phyloP scores from a whole-genome alignment of 2,329 filamentous ascomycete species.

The Monilinia fructigena region DNA sequence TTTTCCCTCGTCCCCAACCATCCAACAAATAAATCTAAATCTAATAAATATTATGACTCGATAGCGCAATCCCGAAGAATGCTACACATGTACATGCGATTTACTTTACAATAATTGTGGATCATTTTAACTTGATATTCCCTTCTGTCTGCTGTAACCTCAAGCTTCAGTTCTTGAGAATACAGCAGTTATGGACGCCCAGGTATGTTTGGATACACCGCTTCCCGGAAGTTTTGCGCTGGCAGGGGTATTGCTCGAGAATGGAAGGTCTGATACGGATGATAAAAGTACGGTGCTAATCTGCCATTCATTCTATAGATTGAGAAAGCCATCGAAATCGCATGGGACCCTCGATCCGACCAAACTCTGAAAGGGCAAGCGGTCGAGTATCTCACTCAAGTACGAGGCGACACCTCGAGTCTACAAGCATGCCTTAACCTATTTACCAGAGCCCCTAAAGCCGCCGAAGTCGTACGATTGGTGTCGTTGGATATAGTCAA shows the following conservation, averaged over 20 bases:
- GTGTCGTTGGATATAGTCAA: conserved; percentile 92
- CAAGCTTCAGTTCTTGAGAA: conserved; percentile 21
- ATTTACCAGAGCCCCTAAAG: conserved; percentile 74
- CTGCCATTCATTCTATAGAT: conserved; percentile 56
- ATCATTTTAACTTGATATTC: conserved; percentile 17
- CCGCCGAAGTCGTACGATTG: conserved; percentile 81
- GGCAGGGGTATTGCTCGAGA: not conserved
- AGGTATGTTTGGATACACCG: conserved; percentile 35
- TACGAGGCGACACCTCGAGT: conserved; percentile 77
- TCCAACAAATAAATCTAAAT: conserved; percentile 23
- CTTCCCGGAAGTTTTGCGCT: not conserved
- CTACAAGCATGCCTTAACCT: conserved; percentile 88
- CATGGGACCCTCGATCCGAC: conserved; percentile 78
- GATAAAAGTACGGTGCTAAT: conserved; percentile 10
- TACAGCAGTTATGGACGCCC: conserved; percentile 37
- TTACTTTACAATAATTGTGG: conserved; percentile 31
- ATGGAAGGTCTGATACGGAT: not conserved
- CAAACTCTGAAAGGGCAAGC: conserved; percentile 76
- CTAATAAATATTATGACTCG: conserved; percentile 33
- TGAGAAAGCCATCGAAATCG: conserved; percentile 93
- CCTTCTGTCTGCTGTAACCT: conserved; percentile 20
- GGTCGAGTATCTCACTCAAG: conserved; percentile 73
- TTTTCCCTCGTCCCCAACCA: conserved; percentile 25
- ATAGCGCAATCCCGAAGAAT: conserved; percentile 36
- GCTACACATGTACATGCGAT: conserved; percentile 32